Percentiles rank a stretch among this genome's conserved stretches.
These are phyloP conservation scores for Geosmithia putterillii DNA, from an alignment of 2,329 filamentous ascomycete genomes.

Conservation along the genomic window DNA sequence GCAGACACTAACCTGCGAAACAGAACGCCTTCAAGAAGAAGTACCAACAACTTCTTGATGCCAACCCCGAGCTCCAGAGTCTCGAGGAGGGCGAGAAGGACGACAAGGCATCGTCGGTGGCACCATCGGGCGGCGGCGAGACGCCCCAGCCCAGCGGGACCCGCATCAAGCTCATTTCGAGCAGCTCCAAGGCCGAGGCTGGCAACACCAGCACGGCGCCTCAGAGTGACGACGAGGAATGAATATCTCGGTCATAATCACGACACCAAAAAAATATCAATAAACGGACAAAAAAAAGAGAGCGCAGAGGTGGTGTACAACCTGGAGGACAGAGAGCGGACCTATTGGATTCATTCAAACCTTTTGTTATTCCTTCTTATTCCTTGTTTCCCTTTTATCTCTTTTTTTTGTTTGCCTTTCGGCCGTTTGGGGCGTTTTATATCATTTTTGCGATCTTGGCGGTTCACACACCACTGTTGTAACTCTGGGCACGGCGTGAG, in stretches of 20 bases:
- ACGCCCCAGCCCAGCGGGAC: conserved; percentile 54
- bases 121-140: conserved; percentile 44
- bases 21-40: conserved; percentile 45
- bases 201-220: conserved; percentile 19
- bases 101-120: conserved; percentile 21
- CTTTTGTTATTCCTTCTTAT: background rate
- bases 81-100: conserved; percentile 35
- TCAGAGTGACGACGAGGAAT: conserved; percentile 46
- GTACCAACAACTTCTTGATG: conserved; percentile 39
- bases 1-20: conserved; percentile 17
- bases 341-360: background rate
- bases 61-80: conserved; percentile 42
- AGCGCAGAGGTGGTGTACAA: background rate
- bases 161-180: conserved; percentile 58
- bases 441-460: background rate
- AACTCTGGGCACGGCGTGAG: background rate
- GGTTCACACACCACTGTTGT: background rate
- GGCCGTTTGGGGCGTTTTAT: background rate
- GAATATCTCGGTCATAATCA: conserved; percentile 3
- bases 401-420: background rate
- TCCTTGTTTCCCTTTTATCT: background rate
- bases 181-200: conserved; percentile 22
- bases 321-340: background rate
- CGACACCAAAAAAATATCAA: background rate
- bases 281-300: background rate